Evolutionary conservation across 768 basidiomycete species (phyloP).

Genomic region (Candolleomyces aberdarensis): DNA sequence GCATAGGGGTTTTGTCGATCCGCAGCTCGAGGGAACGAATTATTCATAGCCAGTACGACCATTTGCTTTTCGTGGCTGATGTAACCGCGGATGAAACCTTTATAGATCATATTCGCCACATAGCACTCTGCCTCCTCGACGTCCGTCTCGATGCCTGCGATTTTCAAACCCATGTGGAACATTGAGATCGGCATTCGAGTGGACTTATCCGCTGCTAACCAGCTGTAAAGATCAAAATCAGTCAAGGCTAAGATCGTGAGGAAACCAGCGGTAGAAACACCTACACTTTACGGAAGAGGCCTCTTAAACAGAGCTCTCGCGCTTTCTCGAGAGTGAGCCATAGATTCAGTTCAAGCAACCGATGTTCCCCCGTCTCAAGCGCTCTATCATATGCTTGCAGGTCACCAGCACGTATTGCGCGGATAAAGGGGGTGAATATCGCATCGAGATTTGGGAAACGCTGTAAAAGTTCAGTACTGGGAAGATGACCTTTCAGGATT

Average conservation of each 20-base stretch:
- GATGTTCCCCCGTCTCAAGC: conserved; percentile 64
- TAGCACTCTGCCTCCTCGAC: conserved; percentile 89
- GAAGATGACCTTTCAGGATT: conserved; percentile 84
- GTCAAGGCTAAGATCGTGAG: background rate
- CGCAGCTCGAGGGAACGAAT: conserved; percentile 75
- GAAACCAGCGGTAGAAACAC: conserved; percentile 21
- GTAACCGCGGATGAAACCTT: conserved; percentile 90
- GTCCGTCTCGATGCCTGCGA: conserved; percentile 69
- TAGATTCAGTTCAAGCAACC: conserved; percentile 82
- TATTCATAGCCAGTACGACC: conserved; percentile 81
- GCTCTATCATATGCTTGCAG: conserved; percentile 78
- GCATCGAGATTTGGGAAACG: conserved; percentile 71
- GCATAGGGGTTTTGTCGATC: conserved; percentile 59
- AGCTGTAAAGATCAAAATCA: conserved; percentile 42
- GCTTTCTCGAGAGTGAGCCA: conserved; percentile 88
- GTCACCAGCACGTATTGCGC: conserved; percentile 75
- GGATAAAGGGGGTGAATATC: conserved; percentile 78
- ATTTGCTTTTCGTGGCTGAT: conserved; percentile 95
- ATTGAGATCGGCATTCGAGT: conserved; percentile 78
- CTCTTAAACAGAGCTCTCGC: conserved; percentile 80
- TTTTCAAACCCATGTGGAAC: conserved; percentile 72
- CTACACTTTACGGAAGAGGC: conserved; percentile 76
- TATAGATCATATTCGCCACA: conserved; percentile 93
- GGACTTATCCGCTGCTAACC: conserved; percentile 71
- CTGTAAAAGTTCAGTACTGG: conserved; percentile 64